Base-by-base conservation (phyloP, 768 basidiomycete species). In the Dacryopinax primogenitus region DNA sequence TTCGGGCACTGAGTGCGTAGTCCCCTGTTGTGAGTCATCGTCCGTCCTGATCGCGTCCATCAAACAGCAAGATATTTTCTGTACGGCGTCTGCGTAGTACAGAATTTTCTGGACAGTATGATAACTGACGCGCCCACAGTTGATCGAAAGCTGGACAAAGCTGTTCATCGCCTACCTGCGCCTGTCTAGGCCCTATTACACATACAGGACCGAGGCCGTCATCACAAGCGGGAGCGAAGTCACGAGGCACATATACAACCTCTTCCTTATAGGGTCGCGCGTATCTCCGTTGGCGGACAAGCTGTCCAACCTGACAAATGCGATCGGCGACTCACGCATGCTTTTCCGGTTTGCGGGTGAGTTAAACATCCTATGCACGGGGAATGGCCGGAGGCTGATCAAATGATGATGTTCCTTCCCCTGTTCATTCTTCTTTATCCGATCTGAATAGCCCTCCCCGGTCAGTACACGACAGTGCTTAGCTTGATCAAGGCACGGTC, bases 81-180 rank as follows among this genome's bases (percentile, higher is more conserved):
- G 51, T 58, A 18, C 9, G 51, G 21, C 26, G 26, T 30, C 3
- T 58, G 11, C 51, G 11, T 6, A 11, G 12, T 11, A 11, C 30
- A 28, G 23, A 12, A 26, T 13, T 3, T 3, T 30, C 30, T 23
- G 4, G 23, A 11, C 32, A 23, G 23, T 26, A 30, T 30, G 26
- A 9, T 58, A 39, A 11, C 51, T 26, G 9, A 32, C 51, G 6
- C 18, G 30, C 18, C 9, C 21, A 13, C 21, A 58, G 51, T 30
- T 58, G 26, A 58, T 58, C 51, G 51, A 58, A 21, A 32, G 9
- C 23, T 58, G 51, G 51, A 58, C 51, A 58, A 58, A 58, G 51
- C 51, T 58, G 4, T 32, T 58, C 26, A 58, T 58, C 51, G 51
- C 32, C 51, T 58, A 58, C 26, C 51, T 58, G 26, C 51, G 51